A percentile compares a stretch with the other conserved stretches of the same genome.
phyloP scores from a whole-genome alignment of 257 asterid species.

The Craterostigma plantagineum region DNA sequence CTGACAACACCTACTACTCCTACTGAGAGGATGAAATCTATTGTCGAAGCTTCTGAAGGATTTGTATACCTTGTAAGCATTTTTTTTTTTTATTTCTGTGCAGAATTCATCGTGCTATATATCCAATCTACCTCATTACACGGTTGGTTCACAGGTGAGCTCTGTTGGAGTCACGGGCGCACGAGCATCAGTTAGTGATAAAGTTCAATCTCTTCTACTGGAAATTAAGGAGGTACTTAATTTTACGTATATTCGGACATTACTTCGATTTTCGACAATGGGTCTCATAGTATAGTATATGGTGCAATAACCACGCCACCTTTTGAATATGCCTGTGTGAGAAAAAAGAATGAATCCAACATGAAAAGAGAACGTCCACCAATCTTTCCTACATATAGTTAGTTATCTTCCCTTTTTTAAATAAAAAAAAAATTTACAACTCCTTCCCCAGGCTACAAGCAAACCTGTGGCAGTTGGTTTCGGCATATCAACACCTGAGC shows the following conservation, averaged over 20 bases:
- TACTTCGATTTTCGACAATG: too few relatives aligned
- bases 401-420: not conserved
- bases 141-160: conserved; percentile 29
- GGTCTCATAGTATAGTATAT: too few relatives aligned
- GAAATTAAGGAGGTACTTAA: conserved; percentile 52
- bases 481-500: conserved; percentile 72
- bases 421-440: too few relatives aligned
- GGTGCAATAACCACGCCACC: not conserved
- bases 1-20: conserved; percentile 77
- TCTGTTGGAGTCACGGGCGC: conserved; percentile 70
- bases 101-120: too few relatives aligned
- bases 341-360: too few relatives aligned
- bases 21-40: conserved; percentile 39
- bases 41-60: conserved; percentile 62
- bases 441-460: conserved; percentile 24
- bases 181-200: conserved; percentile 36
- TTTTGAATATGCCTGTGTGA: too few relatives aligned
- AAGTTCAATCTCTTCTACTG: conserved; percentile 40
- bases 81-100: not conserved
- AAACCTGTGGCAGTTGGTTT: conserved; percentile 74
- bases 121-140: too few relatives aligned
- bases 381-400: not conserved
- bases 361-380: not conserved
- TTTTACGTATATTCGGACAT: conserved; percentile 2
- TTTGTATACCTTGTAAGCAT: conserved; percentile 64